Conservation (phyloP, 768 basidiomycete species). For the Megacollybia marginata region DNA sequence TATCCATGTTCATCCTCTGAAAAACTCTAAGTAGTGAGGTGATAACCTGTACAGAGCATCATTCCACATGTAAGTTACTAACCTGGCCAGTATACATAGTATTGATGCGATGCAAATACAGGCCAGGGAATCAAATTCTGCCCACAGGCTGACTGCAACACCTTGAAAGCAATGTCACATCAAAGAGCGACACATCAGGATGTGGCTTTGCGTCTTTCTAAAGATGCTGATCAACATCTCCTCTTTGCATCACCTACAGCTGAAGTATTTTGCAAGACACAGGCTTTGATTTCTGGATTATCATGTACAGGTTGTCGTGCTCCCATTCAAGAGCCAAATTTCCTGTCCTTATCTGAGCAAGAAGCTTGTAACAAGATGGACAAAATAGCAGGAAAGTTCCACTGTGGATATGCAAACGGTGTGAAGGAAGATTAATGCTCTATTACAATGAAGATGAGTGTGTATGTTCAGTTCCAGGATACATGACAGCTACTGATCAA, state of each 20-base stretch:
- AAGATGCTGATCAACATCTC: background rate
- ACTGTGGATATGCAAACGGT: background rate
- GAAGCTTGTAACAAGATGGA: background rate
- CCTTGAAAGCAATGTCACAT: background rate
- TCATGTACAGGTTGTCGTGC: background rate
- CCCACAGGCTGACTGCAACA: too few relatives aligned
- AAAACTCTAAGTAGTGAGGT: too few relatives aligned
- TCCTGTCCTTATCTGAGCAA: background rate
- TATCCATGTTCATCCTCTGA: too few relatives aligned
- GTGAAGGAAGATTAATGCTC: slow-evolving; percentile 1
- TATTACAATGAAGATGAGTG: background rate
- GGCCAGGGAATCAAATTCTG: too few relatives aligned
- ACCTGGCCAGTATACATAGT: too few relatives aligned
- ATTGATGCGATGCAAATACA: too few relatives aligned
- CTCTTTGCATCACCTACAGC: background rate
- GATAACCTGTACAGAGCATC: too few relatives aligned
- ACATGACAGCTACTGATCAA: background rate
- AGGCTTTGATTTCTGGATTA: background rate
- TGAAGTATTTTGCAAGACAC: background rate
- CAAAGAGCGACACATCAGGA: background rate
- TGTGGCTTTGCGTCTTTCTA: background rate
- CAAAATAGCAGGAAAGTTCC: background rate
- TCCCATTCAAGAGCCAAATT: too few relatives aligned
- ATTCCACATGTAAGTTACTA: too few relatives aligned
- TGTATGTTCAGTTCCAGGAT: background rate